Base-by-base conservation (phyloP, 306 rosid genomes). In the Vigna nakashimae region DNA sequence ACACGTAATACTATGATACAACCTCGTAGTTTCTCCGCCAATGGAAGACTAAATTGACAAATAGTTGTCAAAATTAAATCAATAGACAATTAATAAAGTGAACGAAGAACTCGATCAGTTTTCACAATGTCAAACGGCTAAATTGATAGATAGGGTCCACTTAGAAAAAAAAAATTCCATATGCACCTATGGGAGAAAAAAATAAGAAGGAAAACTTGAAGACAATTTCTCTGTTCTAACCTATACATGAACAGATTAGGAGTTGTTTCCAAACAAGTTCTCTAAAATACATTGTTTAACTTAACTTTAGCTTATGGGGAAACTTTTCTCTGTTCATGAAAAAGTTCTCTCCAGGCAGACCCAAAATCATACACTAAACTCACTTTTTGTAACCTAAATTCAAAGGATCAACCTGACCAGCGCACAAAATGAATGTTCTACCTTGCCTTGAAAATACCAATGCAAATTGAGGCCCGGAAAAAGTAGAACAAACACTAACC, bases 401-500 rank as follows among this genome's bases (percentile, higher is more conserved):
- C 34, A 12, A 60, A 60, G 65, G 38, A 26, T 4, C 17, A 58
- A 58, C 26, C 2, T 22, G 11, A 59, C 5, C 10, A 13, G 11
- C 34, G 43, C n/a, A 32, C 7, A 16, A 65, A 64, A 65, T 18
- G 12, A 18, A 65, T 18, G 50, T 18, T 65, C 12, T 18, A 65
- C n/a, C 5, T 1, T 18, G 11, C 10, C 10, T 2, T 0, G 16
- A 17, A 40, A 3, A 9, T 13, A 63, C 48, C 55, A 59, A 16
- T 18, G 15, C 34, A 42, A 50, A 67, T 40, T 48, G 49, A 76
- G 32, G 49, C 45, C 64, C 26, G 7, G 3, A 3, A 43, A 52
- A 24, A 65, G 40, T 24, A 5, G 9, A 50, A 36, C 40, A 71
- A 72, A 75, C 28, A 83, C 88, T 77, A 68, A 95, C 99, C 99